Conservation (phyloP, 2,329 filamentous ascomycete genomes). For the Aureobasidium vineae region DNA sequence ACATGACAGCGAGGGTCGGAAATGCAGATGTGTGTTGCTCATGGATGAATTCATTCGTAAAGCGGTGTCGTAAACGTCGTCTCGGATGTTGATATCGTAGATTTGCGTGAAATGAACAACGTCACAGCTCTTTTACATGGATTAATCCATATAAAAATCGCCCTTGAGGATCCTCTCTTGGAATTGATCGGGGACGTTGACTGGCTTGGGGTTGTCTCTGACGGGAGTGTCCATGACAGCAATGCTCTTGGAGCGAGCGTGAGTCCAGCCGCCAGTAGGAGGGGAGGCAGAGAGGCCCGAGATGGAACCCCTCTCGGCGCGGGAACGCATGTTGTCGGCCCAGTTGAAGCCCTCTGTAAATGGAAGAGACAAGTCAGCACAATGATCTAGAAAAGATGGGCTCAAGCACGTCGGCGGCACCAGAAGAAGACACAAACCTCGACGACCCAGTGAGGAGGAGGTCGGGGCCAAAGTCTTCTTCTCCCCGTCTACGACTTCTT, state of each 20-base stretch:
- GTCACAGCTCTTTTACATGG: not conserved
- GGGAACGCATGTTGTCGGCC: constrained; percentile 90
- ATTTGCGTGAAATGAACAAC: not conserved
- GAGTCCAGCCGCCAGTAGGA: constrained; percentile 40
- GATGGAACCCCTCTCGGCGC: constrained; percentile 75
- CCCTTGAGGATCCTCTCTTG: constrained; percentile 97
- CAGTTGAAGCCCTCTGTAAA: constrained; percentile 91
- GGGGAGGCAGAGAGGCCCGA: constrained; percentile 42
- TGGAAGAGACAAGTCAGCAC: constrained; percentile 50
- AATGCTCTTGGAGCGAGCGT: constrained; percentile 69
- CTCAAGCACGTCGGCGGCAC: constrained; percentile 59
- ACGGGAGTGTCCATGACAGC: constrained; percentile 57
- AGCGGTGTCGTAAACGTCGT: constrained; percentile 20
- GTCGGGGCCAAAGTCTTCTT: constrained; percentile 30
- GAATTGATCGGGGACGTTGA: constrained; percentile 73
- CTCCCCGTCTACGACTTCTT: constrained; percentile 28
- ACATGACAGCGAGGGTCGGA: not conserved
- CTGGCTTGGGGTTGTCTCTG: constrained; percentile 58
- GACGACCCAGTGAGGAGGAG: constrained; percentile 41
- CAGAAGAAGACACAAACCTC: constrained; percentile 36
- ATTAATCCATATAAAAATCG: constrained; percentile 93
- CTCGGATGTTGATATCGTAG: not conserved
- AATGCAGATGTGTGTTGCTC: not conserved
- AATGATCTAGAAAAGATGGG: constrained; percentile 51
- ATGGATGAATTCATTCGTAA: not conserved